Conservation (phyloP, 345 rosid species). For the Hibiscus mutabilis region DNA sequence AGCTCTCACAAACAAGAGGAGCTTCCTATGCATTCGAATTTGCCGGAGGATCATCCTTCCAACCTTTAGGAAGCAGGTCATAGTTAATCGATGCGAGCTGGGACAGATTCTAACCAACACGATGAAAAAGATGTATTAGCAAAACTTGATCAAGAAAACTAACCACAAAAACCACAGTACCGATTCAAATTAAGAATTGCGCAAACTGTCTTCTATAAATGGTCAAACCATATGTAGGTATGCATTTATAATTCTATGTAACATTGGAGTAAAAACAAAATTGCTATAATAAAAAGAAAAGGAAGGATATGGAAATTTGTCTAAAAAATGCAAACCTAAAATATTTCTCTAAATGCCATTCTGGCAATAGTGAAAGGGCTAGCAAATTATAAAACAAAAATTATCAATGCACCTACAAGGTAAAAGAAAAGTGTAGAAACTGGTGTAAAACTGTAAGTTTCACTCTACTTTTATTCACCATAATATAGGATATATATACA, state of each 20-base stretch:
- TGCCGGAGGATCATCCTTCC: constrained; percentile 67
- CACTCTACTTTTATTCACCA: no score
- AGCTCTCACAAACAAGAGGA: constrained; percentile 8
- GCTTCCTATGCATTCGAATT: constrained; percentile 37
- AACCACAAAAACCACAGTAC: neutral
- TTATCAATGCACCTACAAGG: neutral
- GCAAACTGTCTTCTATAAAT: neutral
- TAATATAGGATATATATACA: no score
- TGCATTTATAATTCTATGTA: neutral
- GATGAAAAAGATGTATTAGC: constrained; percentile 3
- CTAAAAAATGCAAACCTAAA: neutral
- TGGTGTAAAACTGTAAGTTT: no score
- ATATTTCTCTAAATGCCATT: neutral
- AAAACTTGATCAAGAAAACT: neutral
- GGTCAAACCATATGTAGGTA: neutral
- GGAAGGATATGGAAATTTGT: neutral
- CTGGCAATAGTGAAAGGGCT: neutral
- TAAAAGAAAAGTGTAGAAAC: no score
- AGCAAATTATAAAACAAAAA: neutral
- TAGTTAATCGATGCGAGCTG: constrained; percentile 98
- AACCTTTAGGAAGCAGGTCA: constrained; percentile 94
- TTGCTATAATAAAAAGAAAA: neutral
- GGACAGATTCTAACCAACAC: constrained; percentile 69
- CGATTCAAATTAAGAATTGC: neutral
- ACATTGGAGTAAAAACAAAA: neutral